Base-by-base conservation (phyloP, 768 basidiomycete species). In the Boletus reticuloceps region DNA sequence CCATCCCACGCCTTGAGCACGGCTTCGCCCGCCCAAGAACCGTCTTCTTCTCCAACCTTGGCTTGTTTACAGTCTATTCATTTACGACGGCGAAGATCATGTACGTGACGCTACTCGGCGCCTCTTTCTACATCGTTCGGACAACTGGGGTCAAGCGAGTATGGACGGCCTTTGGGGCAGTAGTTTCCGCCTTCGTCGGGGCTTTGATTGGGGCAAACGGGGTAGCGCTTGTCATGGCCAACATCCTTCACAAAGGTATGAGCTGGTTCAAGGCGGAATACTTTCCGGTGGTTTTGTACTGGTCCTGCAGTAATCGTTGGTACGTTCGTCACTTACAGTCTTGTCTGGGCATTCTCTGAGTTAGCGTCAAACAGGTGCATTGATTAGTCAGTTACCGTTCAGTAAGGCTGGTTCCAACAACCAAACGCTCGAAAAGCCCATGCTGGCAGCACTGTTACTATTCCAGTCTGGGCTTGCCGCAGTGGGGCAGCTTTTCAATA, bases 201-300 rank as follows among this genome's bases (percentile, higher is more conserved):
- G 81, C 85, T 0, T 32, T 91, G 4, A 48, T 88, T 1, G 74
- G 77, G 1, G 84, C 90, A 1, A 94, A 96, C 59, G 55, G 79
- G 1, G 78, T 90, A 1, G 96, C 95, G 0, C 64, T 83, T 2
- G 54, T 91, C 13, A 88, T 96, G 84, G 69, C 72, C 27, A 66
- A 68, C 6, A 79, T 83, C 1, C 67, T 93, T 20, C 78, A 81
- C 9, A 87, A 82, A 69, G 79, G 82, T 0, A 82, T 96, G 82
- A 89, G 89, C 63, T 98, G 94, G 94, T 97, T 91, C 70, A 76
- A 81, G 16, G 80, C 77, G 40, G 90, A 91, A 57, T 79, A 85
- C 60, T 78, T 79, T 11, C 78, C 81, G 2, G 58, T 95, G 10
- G 64, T 79, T 20, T 70, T 97, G 20, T 98, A 91, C 64, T n/a